Base-by-base conservation (phyloP, 2,329 filamentous ascomycete genomes). In the Neonectria sp. region DNA sequence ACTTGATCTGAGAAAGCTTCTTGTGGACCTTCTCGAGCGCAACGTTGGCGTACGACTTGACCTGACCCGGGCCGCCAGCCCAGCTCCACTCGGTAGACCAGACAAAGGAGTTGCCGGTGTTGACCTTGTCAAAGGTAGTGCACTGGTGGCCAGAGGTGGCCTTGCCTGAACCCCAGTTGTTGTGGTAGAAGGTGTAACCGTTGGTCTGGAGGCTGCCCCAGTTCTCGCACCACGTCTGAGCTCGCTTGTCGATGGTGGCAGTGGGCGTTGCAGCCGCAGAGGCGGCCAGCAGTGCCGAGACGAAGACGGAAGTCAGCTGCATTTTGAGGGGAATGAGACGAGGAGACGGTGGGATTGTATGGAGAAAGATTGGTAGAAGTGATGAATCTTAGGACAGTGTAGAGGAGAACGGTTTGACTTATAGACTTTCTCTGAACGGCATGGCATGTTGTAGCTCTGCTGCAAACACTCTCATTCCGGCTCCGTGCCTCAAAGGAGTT, bases 131-230 rank as follows among this genome's bases (percentile, higher is more conserved):
- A 33, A 84, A 74, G 3, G 76, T 79, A 2, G 81, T 81, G 75
- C 83, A 85, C 72, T 85, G 83, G 17, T 68, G 76, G 52, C 82
- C 83, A 25, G 77, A 76, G 29, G 80, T 81, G 33, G 79, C 77
- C 2, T 69, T 65, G 17, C 66, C 73, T 52, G 79, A 56, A 24
- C 84, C 84, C 86, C 86, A 88, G 70, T 86, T 84, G 77, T 88
- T 83, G 74, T 88, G 85, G 78, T 86, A 88, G 58, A 88, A 72
- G 58, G 80, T 86, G 76, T 85, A 88, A 37, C 76, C 78, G 46
- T 81, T 82, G 0, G 79, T 80, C 3, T 75, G 73, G 25, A 77
- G 61, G 6, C 79, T 78, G 40, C 75, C 83, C 68, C 75, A 86
- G 66, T 82, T 77, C 25, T 78, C 82, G 65, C 84, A 86, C 71